Base-by-base conservation (phyloP, 208 protist genomes). In the Wallacemonas sp. region DNA sequence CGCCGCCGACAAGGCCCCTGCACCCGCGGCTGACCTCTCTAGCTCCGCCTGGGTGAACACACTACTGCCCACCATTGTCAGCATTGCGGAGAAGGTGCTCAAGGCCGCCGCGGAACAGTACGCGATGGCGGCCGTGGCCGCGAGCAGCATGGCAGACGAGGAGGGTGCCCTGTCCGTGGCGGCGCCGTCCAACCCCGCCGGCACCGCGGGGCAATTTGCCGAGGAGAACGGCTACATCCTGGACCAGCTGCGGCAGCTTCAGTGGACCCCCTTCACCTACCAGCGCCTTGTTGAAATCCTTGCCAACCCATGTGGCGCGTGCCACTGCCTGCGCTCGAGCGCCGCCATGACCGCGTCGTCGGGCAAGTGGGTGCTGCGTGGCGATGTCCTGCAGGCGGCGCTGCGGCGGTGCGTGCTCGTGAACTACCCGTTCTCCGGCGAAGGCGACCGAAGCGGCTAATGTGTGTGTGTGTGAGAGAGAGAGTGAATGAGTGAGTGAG, bases 211-310 rank as follows among this genome's bases (percentile, higher is more conserved):
- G 48, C 67, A 81, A 61, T 96, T 96, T 61, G 57, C 36, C 22
- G 81, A 93, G 74, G 87, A 96, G 61, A 94, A 86, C 65, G 61
- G 54, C n/a, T 96, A 96, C 61, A 67, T 96, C 8, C 1, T 93
- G 7, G 79, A 82, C 11, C 84, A 96, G 75, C 79, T 91, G 46
- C 57, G 70, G 63, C 73, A 81, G 65, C 73, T 87, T 55, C 77
- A 75, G 61, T 79, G 77, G 79, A 67, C 72, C 31, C 86, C 88
- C 12, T 96, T 96, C 57, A 94, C 86, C 16, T 72, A 87, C 11
- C 74, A 86, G 57, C 81, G 91, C 1, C 75, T 93, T 31, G 42
- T 80, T 39, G 91, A 96, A 66, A 73, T 96, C 33, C 79, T 96
- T 57, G 32, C 71, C 32, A 70, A 88, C 55, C 87, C 87, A 12